Evolutionary conservation across 805 yeast genomes (phyloP), one percentile per base, ranked within the genome.

Genomic region (Spathaspora arborariae): DNA sequence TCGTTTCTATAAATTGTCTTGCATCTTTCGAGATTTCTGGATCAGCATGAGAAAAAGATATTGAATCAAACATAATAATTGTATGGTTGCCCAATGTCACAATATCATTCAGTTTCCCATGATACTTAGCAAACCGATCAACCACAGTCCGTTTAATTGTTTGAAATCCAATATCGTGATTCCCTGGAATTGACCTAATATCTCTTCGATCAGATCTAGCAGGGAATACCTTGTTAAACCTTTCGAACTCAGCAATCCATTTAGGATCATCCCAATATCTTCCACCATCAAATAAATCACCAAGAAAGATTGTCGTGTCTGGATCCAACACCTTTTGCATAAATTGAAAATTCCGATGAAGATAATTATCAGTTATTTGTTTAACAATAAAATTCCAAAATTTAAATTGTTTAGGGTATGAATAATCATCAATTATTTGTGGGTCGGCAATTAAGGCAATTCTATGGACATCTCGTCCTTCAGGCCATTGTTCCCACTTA

Each of bases 151-250:
- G 72, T 15, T 80, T 72, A 13, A 94, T 80, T 49, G 82, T 79
- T 22, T 94, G 96, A 66, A 85, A 92, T 0, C 99, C 99, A 52
- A 95, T 88, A 61, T 94, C 99, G 62, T 94, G 99, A 60, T 94
- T 94, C 1, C 99, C 99, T 0, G 97, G 96, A 7, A 78, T 58
- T 2, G 73, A 64, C 27, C 67, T 55, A 44, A 62, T 58, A 20
- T 65, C 63, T 19, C 64, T 55, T 43, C 78, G 68, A 45, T 72
- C 65, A n/a, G 75, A 67, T 46, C 73, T 73, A 49, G 70, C 67
- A 5, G 85, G 84, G 63, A 87, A 92, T 3, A 94, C 78, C 1
- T 62, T 51, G 52, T 80, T 75, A 63, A 86, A 94, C 44, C 99
- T 69, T 18, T 63, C 57, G 56, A 76, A 83, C 63, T 94, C 98